These are phyloP conservation scores for Elongisporangium prolatum DNA, from an alignment of 352 stramenopile genomes.

Conservation along the genomic window DNA sequence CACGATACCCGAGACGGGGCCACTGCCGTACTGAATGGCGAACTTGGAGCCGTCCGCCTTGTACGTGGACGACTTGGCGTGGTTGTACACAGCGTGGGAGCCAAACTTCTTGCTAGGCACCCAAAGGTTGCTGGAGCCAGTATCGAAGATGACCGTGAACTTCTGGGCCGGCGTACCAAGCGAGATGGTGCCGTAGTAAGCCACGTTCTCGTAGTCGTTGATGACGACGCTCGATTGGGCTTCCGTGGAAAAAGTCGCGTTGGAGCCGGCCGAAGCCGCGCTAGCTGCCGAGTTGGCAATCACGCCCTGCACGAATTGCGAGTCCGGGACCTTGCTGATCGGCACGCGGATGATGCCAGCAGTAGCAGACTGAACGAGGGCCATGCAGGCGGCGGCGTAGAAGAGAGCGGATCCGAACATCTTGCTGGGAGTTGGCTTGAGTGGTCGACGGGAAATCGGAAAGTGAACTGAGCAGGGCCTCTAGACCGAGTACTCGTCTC, in stretches of 20 bases:
- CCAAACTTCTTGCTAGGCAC: conserved; percentile 18
- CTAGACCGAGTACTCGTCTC: too few relatives aligned
- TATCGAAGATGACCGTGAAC: conserved; percentile 32
- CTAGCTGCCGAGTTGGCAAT: too few relatives aligned
- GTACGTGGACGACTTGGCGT: conserved; percentile 57
- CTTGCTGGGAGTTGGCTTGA: not conserved
- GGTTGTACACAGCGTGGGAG: conserved; percentile 52
- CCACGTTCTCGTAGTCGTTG: conserved; percentile 6
- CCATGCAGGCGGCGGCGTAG: too few relatives aligned
- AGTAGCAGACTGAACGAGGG: too few relatives aligned
- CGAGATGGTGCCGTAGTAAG: conserved; percentile 9
- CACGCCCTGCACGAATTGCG: too few relatives aligned
- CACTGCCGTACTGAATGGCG: conserved; percentile 86
- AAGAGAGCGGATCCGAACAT: too few relatives aligned
- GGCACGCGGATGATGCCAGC: too few relatives aligned
- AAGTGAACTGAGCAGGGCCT: not conserved
- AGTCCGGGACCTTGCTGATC: too few relatives aligned
- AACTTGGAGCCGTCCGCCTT: conserved; percentile 70
- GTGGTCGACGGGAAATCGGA: not conserved
- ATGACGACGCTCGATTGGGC: not conserved
- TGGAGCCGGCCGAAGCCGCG: too few relatives aligned
- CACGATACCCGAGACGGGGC: conserved; percentile 73
- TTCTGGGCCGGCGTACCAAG: conserved; percentile 22
- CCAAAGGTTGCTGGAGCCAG: conserved; percentile 27
- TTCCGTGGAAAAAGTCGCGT: too few relatives aligned